A percentile compares a stretch with the other conserved stretches of the same genome.
Evolutionary conservation across 1,284 basidiomycete genomes (phyloP).

Genomic region (Uromyces viciae-fabae): DNA sequence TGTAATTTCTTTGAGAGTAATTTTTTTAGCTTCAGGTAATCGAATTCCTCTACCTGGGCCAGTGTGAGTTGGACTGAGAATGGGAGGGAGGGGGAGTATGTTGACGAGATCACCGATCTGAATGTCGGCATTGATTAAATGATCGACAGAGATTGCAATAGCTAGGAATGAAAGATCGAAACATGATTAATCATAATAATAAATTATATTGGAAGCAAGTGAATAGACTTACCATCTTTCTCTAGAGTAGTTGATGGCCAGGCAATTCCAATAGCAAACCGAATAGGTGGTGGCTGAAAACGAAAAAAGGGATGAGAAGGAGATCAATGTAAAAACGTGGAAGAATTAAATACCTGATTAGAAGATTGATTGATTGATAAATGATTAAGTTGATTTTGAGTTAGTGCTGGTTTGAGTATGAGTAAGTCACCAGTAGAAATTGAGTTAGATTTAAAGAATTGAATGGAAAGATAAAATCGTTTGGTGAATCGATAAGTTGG

Average conservation of each 20-base stretch:
- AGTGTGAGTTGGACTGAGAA: neutral
- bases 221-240: no score
- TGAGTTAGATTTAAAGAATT: neutral
- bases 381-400: no score
- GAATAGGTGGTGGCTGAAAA: neutral
- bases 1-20: neutral
- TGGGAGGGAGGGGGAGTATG: slow-evolving; percentile 23
- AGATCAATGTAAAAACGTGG: no score
- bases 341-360: no score
- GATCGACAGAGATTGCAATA: slow-evolving; percentile 12
- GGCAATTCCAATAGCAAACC: slow-evolving; percentile 21
- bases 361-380: no score
- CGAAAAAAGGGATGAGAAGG: no score
- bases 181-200: neutral
- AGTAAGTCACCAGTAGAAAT: slow-evolving; percentile 8
- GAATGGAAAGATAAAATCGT: slow-evolving; percentile 1
- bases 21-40: slow-evolving; percentile 17
- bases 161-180: neutral
- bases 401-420: slow-evolving; percentile 17
- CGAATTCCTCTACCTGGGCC: slow-evolving; percentile 26
- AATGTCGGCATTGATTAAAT: neutral
- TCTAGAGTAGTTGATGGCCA: slow-evolving; percentile 29
- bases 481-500: slow-evolving; percentile 21
- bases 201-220: neutral
- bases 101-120: neutral